A percentile compares a stretch with the other conserved stretches of the same genome.
Evolutionary conservation across 1,139 yeast genomes (phyloP).

Genomic region (Geotrichum australiense): DNA sequence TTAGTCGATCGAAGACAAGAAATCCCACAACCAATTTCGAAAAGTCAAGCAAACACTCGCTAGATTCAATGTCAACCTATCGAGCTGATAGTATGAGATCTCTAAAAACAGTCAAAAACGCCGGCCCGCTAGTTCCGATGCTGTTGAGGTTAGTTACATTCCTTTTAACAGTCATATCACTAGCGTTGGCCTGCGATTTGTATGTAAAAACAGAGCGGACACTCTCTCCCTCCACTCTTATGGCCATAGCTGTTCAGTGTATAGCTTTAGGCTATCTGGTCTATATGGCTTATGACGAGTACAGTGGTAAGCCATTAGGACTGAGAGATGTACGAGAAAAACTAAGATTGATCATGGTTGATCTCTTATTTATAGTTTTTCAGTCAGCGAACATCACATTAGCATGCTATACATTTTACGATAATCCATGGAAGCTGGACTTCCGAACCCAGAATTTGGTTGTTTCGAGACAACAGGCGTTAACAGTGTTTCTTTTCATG

Average conservation of each 20-base stretch:
- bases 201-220: constrained; percentile 25
- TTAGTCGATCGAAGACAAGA: background rate
- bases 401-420: constrained; percentile 75
- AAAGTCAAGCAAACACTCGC: background rate
- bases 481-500: background rate
- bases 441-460: too few relatives aligned
- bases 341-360: constrained; percentile 68
- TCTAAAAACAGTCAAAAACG: constrained; percentile 52
- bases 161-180: constrained; percentile 31
- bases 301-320: constrained; percentile 85
- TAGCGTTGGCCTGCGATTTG: constrained; percentile 27
- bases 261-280: constrained; percentile 68
- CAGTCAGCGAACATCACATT: constrained; percentile 83
- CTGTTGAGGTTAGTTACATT: constrained; percentile 64
- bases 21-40: constrained; percentile 1
- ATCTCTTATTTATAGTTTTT: constrained; percentile 79
- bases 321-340: constrained; percentile 77
- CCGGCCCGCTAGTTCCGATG: constrained; percentile 72
- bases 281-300: constrained; percentile 84
- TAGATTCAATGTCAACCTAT: constrained; percentile 4
- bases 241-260: constrained; percentile 82
- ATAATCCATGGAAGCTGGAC: constrained; percentile 81
- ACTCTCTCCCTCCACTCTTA: constrained; percentile 76
- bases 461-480: constrained; percentile 32
- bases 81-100: constrained; percentile 36